Base-by-base conservation (phyloP, 331 rosid genomes). In the Dryas integrifolia region DNA sequence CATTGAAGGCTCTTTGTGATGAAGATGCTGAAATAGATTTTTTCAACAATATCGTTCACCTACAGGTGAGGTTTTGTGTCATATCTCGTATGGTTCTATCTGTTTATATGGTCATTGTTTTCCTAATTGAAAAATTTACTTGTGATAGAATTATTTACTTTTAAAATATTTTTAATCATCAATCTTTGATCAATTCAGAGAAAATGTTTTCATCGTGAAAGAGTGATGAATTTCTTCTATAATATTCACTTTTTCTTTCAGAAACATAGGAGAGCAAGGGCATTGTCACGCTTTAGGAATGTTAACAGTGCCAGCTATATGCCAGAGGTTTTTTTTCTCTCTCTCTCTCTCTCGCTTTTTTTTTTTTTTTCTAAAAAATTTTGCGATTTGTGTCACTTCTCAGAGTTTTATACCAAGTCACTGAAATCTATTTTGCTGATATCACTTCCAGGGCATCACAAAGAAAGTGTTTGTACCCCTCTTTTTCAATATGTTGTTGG, bases 261-360 rank as follows among this genome's bases (percentile, higher is more conserved):
- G 98, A 88, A 84, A 74, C 92, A 86, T 57, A 88, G 87, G 83
- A 85, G 96, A 83, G 98, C 91, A 48, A 89, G 85, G 85, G 97
- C 97, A 66, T 35, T 94, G 81, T 53, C 83, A 66, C 86, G 86
- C 76, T 91, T 94, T 82, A 84, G 81, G 72, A 89, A 85, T 73
- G 85, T 80, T 70, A 76, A 85, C 73, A 80, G 64, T 62, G 18
- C 57, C 16, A 74, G 73, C 88, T 76, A 74, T 69, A 79, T 88
- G 46, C 81, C 96, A 18, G 97, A 89, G 97, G 98, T 94, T 58
- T 50, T 41, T 67, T 21, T 59, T 70, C 2, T 49, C 30, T 74
- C 38, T 68, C 39, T 18, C 21, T 45, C 52, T 59, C 41, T 66
- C 61, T 12, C 21, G 35, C 3, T 30, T 30, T 30, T 50, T 48